A percentile compares a stretch with the other conserved stretches of the same genome.
These are phyloP conservation scores for Meyerozyma sp. DNA, from an alignment of 1,139 yeast genomes.

Conservation along the genomic window DNA sequence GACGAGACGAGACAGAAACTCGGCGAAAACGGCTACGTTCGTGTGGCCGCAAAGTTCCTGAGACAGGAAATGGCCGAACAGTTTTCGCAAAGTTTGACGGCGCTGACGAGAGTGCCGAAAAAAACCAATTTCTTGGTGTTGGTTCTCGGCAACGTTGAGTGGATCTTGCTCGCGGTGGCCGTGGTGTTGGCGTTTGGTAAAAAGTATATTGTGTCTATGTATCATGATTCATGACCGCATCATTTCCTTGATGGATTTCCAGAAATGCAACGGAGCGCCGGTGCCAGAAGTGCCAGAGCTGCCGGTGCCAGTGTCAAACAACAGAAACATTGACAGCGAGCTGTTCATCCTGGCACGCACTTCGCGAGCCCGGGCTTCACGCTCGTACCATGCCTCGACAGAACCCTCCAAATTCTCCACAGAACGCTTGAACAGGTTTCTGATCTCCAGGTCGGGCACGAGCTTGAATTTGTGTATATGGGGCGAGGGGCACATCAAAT, in stretches of 20 bases:
- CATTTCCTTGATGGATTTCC: constrained; percentile 32
- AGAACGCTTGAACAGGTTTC: constrained; percentile 9
- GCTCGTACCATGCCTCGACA: constrained; percentile 2
- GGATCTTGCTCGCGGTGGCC: constrained; percentile 5
- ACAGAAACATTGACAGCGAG: background rate
- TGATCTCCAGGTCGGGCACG: constrained; percentile 45
- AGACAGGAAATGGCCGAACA: constrained; percentile 56
- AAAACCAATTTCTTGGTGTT: constrained; percentile 4
- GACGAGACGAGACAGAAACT: constrained; percentile 26
- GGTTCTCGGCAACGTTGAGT: background rate
- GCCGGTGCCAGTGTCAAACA: background rate
- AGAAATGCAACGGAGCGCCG: constrained; percentile 15
- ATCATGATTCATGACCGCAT: constrained; percentile 9
- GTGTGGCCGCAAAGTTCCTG: constrained; percentile 53
- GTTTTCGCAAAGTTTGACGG: constrained; percentile 28
- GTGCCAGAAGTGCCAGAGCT: no score
- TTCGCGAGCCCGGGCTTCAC: background rate
- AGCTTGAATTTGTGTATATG: constrained; percentile 69
- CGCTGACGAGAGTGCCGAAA: constrained; percentile 6
- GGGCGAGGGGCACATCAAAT: constrained; percentile 69
- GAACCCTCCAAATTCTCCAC: constrained; percentile 1
- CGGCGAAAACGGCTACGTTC: constrained; percentile 45
- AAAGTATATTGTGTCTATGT: constrained; percentile 1
- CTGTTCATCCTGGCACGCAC: background rate
- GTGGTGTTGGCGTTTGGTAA: constrained; percentile 5